Conservation (phyloP, 768 basidiomycete genomes). For the Ramaria rubella region DNA sequence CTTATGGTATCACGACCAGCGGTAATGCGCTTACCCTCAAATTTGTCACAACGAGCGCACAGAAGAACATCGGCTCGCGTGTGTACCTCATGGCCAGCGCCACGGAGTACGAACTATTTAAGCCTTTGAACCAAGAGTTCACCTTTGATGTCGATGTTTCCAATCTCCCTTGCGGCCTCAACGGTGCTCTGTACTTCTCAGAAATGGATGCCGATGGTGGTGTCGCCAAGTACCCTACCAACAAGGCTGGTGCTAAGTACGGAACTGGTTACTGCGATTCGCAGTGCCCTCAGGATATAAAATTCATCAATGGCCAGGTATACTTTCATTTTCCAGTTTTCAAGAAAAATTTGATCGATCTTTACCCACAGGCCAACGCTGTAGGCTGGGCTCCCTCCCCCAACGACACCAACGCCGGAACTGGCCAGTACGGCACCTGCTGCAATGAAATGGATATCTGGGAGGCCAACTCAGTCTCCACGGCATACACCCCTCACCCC, state of each 20-base stretch:
- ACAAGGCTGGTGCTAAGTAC: slow-evolving; percentile 55
- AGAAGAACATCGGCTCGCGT: slow-evolving; percentile 28
- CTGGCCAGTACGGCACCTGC: slow-evolving; percentile 25
- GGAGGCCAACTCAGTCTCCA: slow-evolving; percentile 28
- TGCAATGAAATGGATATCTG: slow-evolving; percentile 32
- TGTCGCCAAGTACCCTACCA: slow-evolving; percentile 38
- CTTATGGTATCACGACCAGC: slow-evolving; percentile 46
- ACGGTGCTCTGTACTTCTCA: slow-evolving; percentile 55
- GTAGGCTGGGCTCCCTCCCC: slow-evolving; percentile 24
- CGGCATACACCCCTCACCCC: slow-evolving; percentile 34
- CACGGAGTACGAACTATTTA: slow-evolving; percentile 41
- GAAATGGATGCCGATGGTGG: slow-evolving; percentile 58
- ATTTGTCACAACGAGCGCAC: slow-evolving; percentile 35
- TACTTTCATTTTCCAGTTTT: slow-evolving; percentile 14
- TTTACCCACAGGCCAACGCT: slow-evolving; percentile 21
- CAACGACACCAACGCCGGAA: slow-evolving; percentile 29
- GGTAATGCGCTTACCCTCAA: slow-evolving; percentile 43
- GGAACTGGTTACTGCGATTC: slow-evolving; percentile 64
- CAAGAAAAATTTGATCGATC: background rate
- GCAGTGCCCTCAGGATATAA: slow-evolving; percentile 52
- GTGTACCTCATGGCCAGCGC: slow-evolving; percentile 44
- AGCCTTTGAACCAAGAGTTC: slow-evolving; percentile 50
- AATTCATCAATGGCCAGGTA: slow-evolving; percentile 53
- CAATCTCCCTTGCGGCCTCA: slow-evolving; percentile 51
- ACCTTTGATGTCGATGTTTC: slow-evolving; percentile 56